A percentile compares a stretch with the other conserved stretches of the same genome.
These are phyloP conservation scores for Talinum fruticosum DNA, from an alignment of 148 eudicot genomes.

Conservation along the genomic window DNA sequence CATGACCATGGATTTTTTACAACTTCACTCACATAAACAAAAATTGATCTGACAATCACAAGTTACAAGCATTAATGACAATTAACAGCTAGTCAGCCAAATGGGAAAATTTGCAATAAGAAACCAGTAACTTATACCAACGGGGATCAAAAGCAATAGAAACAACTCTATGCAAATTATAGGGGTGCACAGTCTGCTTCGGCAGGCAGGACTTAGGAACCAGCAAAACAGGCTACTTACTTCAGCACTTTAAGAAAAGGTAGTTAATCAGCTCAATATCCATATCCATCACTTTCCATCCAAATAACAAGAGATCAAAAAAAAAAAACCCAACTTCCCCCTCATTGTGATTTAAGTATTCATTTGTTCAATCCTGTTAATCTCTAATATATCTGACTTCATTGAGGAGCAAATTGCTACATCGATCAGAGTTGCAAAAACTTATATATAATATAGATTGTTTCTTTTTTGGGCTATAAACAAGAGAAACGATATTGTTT, in stretches of 20 bases:
- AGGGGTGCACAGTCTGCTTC: neutral
- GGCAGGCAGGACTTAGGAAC: neutral
- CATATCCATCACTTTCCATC: neutral
- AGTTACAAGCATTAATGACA: neutral
- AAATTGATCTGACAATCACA: neutral
- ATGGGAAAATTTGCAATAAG: neutral
- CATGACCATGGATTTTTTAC: neutral
- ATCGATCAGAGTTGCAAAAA: neutral
- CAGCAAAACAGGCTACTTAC: neutral
- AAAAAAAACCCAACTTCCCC: neutral
- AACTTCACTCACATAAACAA: neutral
- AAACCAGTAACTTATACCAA: neutral
- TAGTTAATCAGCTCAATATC: neutral
- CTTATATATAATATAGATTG: neutral
- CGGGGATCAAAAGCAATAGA: neutral
- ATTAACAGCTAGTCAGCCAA: neutral
- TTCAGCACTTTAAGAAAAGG: no score
- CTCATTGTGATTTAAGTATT: neutral
- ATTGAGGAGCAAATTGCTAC: neutral
- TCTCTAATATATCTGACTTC: neutral
- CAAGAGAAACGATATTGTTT: neutral
- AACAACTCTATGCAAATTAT: neutral
- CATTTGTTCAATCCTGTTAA: neutral
- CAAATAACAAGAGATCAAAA: neutral
- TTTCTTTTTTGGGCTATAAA: neutral